Evolutionary conservation across 441 rosid species (phyloP), one percentile per base, ranked within the genome.

Genomic region (Euphorbia corollata): DNA sequence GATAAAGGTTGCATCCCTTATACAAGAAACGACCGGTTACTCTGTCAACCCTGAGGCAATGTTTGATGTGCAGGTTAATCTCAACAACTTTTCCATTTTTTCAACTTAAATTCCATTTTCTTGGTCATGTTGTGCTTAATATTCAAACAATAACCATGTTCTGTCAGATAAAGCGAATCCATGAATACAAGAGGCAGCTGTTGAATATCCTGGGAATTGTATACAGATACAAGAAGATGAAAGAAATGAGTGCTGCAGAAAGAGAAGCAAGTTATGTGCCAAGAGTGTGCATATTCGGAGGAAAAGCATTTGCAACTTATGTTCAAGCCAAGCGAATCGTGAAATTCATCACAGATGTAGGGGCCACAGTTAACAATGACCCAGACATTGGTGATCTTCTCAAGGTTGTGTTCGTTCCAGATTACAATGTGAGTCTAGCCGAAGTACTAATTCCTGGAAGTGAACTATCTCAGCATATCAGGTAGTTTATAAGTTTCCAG

Each of bases 311-410:
- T 61, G 82, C 99, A 43, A 93, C 99, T 11, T 91, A 89, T 41
- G 81, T 91, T 30, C 99, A 91, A 82, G 99, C 99, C 51, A 93
- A 93, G 85, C 89, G 97, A 80, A 93, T 93, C 69, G 97, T 93
- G 73, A 93, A 91, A 74, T 84, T 93, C 51, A 91, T 93, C 73
- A 85, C 95, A 6, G 97, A 93, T 74, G 99, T 93, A 76, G 99
- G 87, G 63, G 84, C 95, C 69, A 86, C 87, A 12, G 77, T 93
- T 56, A 93, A 91, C 79, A 84, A 83, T 78, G 97, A 91, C 81
- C 85, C 88, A 57, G 99, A 91, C 54, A 87, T 93, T 61, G 96
- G 95, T 75, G 93, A 93, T 80, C 74, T 91, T 64, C 83, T 93
- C 47, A 93, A 93, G 97, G 99, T 59, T 63, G 77, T 79, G 18